Percentiles rank a stretch among this genome's conserved stretches.
Evolutionary conservation across 2,329 filamentous ascomycete species (phyloP).

Genomic region (Dothideomycetes sp.): DNA sequence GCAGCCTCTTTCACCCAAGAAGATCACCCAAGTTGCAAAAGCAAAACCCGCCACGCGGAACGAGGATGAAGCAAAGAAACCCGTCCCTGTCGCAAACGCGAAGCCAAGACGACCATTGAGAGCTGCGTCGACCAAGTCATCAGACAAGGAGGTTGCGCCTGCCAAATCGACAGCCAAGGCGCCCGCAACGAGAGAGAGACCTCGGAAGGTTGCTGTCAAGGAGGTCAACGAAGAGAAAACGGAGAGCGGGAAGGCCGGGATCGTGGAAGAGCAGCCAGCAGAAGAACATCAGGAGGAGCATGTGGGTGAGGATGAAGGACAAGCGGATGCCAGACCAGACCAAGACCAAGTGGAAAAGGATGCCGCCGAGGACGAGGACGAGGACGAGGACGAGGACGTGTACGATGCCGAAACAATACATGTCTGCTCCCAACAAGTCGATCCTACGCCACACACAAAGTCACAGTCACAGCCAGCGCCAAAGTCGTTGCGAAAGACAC

Average conservation of each 20-base stretch:
- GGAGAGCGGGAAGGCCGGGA: background rate
- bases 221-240: background rate
- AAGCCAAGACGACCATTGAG: background rate
- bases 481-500: no score
- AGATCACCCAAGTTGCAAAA: conserved; percentile 23
- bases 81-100: conserved; percentile 2
- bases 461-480: background rate
- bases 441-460: no score
- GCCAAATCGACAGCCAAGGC: background rate
- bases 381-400: background rate
- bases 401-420: no score
- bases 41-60: conserved; percentile 6
- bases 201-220: background rate
- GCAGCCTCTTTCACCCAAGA: conserved; percentile 22
- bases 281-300: no score
- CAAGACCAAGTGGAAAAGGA: background rate
- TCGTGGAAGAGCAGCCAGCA: background rate
- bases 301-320: no score
- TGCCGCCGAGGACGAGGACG: background rate
- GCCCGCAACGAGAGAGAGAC: background rate
- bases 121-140: background rate
- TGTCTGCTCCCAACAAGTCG: no score
- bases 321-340: background rate
- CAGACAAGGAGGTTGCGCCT: background rate
- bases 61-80: conserved; percentile 3